Base-by-base conservation (phyloP, 129 eudicot genomes). In the Pittosporum tobira region DNA sequence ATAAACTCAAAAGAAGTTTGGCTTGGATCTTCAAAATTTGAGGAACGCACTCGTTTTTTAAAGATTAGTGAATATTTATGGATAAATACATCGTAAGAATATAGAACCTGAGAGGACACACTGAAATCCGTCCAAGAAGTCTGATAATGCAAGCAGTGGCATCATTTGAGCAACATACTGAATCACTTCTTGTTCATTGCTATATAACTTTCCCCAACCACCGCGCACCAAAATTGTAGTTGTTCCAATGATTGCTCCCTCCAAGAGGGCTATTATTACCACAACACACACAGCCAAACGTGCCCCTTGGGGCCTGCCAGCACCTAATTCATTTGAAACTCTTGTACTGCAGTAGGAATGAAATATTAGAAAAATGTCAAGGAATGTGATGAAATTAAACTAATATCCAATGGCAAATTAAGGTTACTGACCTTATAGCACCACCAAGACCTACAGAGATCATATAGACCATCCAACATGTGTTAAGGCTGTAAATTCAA, bases 381-480 rank as follows among this genome's bases (percentile, higher is more conserved):
- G 29, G 24, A 10, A 24, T 0, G 19, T 29, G 12, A 29, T 2
- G n/a, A 28, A 13, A 34, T 25, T 15, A n/a, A 20, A 37, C 22
- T 49, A 61, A 29, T 44, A 44, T 31, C 22, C 5, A 19, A 15
- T 45, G 7, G 22, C 23, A 16, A 6, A n/a, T 2, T 63, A 16
- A 12, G 21, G 31, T 20, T 27, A 71, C 79, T 62, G 26, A 85
- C 94, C 94, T 85, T 78, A 85, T 64, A 27, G 88, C 88, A 60
- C 77, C 85, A n/a, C 94, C 83, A 64, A 85, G 88, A 50, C 94
- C 94, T 52, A 75, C 81, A 22, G 85, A 85, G 64, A 85, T 73
- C 94, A 75, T 81, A 45, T 81, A 85, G 50, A 85, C 88, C 83
- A 78, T 85, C 94, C 94, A 85, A 65, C 94, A 85, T 27, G 88